Conservation (phyloP, 2,329 filamentous ascomycete species). For the Ceratocystis smalleyi region DNA sequence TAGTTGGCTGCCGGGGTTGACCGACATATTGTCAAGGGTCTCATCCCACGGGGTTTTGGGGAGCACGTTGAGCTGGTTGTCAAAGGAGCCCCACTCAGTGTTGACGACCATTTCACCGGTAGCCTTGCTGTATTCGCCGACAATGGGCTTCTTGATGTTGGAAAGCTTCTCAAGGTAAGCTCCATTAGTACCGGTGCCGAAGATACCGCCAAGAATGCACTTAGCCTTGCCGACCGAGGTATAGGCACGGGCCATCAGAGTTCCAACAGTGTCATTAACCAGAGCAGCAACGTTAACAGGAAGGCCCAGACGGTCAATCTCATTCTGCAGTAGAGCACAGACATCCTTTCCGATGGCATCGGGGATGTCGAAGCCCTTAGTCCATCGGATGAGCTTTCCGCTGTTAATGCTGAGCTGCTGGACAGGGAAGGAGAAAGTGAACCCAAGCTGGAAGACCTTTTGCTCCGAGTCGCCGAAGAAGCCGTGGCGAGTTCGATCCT, state of each 20-base stretch:
- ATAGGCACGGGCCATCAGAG: slow-evolving; percentile 93
- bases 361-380: slow-evolving; percentile 95
- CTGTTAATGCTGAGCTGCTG: slow-evolving; percentile 91
- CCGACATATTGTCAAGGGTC: slow-evolving; percentile 60
- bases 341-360: slow-evolving; percentile 91
- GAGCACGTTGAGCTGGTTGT: slow-evolving; percentile 78
- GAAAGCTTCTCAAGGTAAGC: slow-evolving; percentile 87
- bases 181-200: slow-evolving; percentile 93
- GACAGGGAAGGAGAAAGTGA: slow-evolving; percentile 96
- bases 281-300: slow-evolving; percentile 90
- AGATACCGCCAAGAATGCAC: slow-evolving; percentile 87
- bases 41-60: slow-evolving; percentile 74
- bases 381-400: slow-evolving; percentile 89
- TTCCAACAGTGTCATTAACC: slow-evolving; percentile 95
- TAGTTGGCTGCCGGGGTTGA: slow-evolving; percentile 93
- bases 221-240: slow-evolving; percentile 75
- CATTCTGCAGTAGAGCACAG: slow-evolving; percentile 71
- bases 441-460: slow-evolving; percentile 82
- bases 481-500: slow-evolving; percentile 39
- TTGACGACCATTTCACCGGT: slow-evolving; percentile 96
- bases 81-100: slow-evolving; percentile 96
- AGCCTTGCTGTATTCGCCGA: slow-evolving; percentile 56
- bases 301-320: slow-evolving; percentile 73
- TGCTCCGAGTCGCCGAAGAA: slow-evolving; percentile 41
- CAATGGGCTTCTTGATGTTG: slow-evolving; percentile 64